Conservation (phyloP, 2,329 filamentous ascomycete species). For the Coniella vitis region DNA sequence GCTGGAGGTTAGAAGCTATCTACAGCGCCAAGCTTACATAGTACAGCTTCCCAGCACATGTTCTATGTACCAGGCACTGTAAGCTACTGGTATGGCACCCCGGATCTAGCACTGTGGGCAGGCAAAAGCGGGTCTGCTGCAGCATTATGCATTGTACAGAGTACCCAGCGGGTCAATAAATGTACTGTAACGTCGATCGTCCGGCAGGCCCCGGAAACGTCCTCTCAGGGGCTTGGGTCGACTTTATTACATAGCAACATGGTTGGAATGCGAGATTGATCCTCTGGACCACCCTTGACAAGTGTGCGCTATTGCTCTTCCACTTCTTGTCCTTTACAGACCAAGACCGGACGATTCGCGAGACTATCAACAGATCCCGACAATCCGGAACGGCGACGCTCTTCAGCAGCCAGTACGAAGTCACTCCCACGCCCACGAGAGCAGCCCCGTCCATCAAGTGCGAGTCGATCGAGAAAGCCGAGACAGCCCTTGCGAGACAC, state of each 20-base stretch:
- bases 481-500: too few relatives aligned
- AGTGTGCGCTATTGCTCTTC: neutral
- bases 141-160: too few relatives aligned
- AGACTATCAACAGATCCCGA: neutral
- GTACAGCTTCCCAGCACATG: neutral
- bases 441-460: neutral
- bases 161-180: neutral
- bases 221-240: constrained; percentile 10
- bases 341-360: neutral
- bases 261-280: neutral
- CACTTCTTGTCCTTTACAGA: neutral
- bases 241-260: neutral
- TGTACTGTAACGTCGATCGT: neutral
- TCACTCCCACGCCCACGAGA: neutral
- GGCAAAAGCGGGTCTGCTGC: constrained; percentile 8
- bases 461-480: too few relatives aligned
- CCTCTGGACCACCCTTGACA: neutral
- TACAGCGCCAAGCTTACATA: neutral
- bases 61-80: neutral
- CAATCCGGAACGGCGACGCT: too few relatives aligned
- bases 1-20: neutral
- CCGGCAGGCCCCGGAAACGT: neutral
- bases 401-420: too few relatives aligned
- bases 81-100: too few relatives aligned
- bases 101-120: neutral